Evolutionary conservation across 768 basidiomycete species (phyloP).

Genomic region (Tulasnella sp.): DNA sequence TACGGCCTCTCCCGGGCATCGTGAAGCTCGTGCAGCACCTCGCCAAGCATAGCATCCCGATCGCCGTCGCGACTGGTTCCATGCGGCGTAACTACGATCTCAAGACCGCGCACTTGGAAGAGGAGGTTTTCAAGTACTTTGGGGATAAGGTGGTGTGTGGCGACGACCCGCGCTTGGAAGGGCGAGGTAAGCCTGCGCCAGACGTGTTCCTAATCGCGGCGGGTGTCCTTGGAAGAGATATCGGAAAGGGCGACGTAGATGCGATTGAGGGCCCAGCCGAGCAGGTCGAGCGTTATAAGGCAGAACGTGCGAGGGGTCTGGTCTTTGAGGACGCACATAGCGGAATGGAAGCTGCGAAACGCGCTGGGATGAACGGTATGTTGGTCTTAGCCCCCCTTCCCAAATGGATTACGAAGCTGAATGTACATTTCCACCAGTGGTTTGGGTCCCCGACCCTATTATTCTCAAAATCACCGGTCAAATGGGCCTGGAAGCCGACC

Average conservation of each 20-base stretch:
- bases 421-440: slow-evolving; percentile 33
- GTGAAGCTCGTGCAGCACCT: slow-evolving; percentile 59
- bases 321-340: slow-evolving; percentile 75
- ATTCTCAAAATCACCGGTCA: slow-evolving; percentile 36
- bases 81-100: slow-evolving; percentile 48
- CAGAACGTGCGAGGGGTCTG: slow-evolving; percentile 49
- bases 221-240: slow-evolving; percentile 40
- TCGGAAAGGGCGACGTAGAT: slow-evolving; percentile 36
- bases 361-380: slow-evolving; percentile 77
- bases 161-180: slow-evolving; percentile 39
- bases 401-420: background rate
- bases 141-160: slow-evolving; percentile 55
- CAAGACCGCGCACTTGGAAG: slow-evolving; percentile 52
- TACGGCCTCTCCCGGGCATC: slow-evolving; percentile 62
- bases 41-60: slow-evolving; percentile 51
- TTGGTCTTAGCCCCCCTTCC: background rate
- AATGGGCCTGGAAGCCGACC: slow-evolving; percentile 40
- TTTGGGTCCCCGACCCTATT: slow-evolving; percentile 75
- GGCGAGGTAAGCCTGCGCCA: slow-evolving; percentile 61
- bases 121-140: slow-evolving; percentile 46
- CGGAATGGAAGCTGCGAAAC: slow-evolving; percentile 67
- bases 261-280: slow-evolving; percentile 23
- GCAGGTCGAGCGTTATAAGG: slow-evolving; percentile 28
- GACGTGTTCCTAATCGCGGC: slow-evolving; percentile 74
- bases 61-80: slow-evolving; percentile 73